Percentiles rank a stretch among this genome's conserved stretches.
Conservation (phyloP, 257 asterid genomes). For the Salvia miltiorrhiza region DNA sequence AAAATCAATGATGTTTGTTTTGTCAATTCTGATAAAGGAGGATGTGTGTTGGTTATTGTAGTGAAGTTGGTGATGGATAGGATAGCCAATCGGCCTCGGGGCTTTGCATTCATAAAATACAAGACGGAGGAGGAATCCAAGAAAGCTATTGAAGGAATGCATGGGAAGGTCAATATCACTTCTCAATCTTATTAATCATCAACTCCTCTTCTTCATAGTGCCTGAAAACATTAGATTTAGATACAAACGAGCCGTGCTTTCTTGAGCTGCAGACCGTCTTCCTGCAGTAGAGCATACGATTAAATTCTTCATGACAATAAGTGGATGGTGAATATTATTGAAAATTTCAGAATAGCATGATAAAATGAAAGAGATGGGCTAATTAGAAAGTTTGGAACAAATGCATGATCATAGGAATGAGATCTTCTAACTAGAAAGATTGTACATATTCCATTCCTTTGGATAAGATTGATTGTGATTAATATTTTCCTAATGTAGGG, state of each 20-base stretch:
- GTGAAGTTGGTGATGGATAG: slow-evolving; percentile 86
- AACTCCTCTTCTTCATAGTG: not conserved
- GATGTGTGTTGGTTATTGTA: slow-evolving; percentile 21
- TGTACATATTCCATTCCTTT: not conserved
- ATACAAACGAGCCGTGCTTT: not conserved
- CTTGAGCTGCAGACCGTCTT: not conserved
- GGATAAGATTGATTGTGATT: not conserved
- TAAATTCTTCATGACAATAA: not conserved
- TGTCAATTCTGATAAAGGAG: not conserved
- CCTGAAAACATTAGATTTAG: not conserved
- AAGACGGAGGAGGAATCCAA: slow-evolving; percentile 68
- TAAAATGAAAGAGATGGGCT: not conserved
- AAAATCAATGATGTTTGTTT: not conserved
- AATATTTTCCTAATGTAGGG: not conserved
- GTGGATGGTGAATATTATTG: not conserved
- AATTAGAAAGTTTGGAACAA: too few species aligned
- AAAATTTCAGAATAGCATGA: not conserved
- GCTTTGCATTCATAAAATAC: slow-evolving; percentile 75
- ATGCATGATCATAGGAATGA: not conserved
- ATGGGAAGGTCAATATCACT: slow-evolving; percentile 64
- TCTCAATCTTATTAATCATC: not conserved
- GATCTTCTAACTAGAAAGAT: not conserved
- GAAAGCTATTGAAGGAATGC: slow-evolving; percentile 90
- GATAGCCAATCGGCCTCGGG: slow-evolving; percentile 80
- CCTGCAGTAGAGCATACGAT: not conserved